phyloP scores from a whole-genome alignment of 345 rosid species.

The Cardiospermum halicacabum region DNA sequence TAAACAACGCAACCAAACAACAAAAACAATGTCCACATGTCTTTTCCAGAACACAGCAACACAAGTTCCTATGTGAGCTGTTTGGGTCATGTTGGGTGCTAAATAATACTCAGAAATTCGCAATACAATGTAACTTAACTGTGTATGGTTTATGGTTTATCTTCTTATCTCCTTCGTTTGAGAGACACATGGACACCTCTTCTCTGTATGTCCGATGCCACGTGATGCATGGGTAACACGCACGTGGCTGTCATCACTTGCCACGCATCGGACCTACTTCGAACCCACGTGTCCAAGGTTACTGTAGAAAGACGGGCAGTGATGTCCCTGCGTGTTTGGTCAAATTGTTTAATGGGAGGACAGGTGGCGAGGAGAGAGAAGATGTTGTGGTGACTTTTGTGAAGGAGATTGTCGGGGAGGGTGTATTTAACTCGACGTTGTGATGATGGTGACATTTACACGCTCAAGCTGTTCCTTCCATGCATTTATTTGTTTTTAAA shows the following conservation, averaged over 20 bases:
- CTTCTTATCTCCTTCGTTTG: too few species aligned
- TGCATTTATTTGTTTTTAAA: neutral
- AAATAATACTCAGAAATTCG: too few species aligned
- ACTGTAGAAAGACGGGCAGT: neutral
- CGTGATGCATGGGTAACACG: constrained; percentile 5
- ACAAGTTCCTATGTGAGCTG: neutral
- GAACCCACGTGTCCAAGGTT: constrained; percentile 17
- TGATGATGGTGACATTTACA: neutral
- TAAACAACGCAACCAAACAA: neutral
- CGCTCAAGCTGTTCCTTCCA: neutral
- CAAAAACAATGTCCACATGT: constrained; percentile 6
- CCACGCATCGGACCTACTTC: neutral
- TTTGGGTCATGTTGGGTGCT: constrained; percentile 1
- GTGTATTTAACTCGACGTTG: neutral
- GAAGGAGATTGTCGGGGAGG: neutral
- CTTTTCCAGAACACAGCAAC: neutral
- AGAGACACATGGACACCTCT: too few species aligned
- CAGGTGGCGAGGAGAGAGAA: neutral
- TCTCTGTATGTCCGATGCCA: neutral
- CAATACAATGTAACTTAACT: neutral
- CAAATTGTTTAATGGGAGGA: too few species aligned
- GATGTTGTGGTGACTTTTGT: neutral
- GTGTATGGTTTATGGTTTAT: too few species aligned
- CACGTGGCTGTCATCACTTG: constrained; percentile 12
- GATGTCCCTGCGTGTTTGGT: neutral